These are phyloP conservation scores for Penicillium flavigenum DNA, from an alignment of 495 filamentous ascomycete species.

Conservation along the genomic window DNA sequence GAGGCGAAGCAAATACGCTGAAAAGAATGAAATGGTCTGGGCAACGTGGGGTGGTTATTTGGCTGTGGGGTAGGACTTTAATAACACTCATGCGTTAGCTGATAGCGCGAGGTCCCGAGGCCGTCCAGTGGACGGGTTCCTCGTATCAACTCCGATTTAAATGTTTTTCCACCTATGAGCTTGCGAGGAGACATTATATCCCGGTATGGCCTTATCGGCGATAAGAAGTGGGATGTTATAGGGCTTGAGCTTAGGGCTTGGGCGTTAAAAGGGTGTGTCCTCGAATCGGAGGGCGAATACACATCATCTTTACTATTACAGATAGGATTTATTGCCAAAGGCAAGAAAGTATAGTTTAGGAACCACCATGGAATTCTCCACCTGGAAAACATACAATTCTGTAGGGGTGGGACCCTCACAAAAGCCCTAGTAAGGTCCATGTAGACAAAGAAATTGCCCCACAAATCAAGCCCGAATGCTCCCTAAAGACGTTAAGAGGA, in stretches of 20 bases:
- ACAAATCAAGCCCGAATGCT: background rate
- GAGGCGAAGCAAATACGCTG: slow-evolving; percentile 3
- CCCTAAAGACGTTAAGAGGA: background rate
- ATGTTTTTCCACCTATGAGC: slow-evolving; percentile 14
- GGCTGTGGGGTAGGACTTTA: background rate
- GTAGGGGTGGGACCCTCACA: background rate
- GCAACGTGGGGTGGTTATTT: slow-evolving; percentile 4
- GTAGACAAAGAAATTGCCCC: background rate
- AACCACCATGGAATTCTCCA: background rate
- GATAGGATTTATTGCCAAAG: background rate
- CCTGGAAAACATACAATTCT: background rate
- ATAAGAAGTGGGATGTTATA: slow-evolving; percentile 12
- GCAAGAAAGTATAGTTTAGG: background rate
- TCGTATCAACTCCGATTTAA: slow-evolving; percentile 21
- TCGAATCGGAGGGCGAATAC: background rate
- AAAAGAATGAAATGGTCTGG: background rate
- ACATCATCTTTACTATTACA: background rate
- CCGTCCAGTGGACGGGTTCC: background rate
- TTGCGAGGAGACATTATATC: slow-evolving; percentile 1
- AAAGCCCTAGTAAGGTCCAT: background rate
- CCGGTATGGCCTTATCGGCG: slow-evolving; percentile 11
- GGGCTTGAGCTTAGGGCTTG: slow-evolving; percentile 18
- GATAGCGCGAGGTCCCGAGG: background rate
- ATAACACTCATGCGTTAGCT: background rate
- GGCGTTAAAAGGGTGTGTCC: background rate